phyloP scores from a whole-genome alignment of 352 stramenopile genomes.

The Globisporangium middletonii region DNA sequence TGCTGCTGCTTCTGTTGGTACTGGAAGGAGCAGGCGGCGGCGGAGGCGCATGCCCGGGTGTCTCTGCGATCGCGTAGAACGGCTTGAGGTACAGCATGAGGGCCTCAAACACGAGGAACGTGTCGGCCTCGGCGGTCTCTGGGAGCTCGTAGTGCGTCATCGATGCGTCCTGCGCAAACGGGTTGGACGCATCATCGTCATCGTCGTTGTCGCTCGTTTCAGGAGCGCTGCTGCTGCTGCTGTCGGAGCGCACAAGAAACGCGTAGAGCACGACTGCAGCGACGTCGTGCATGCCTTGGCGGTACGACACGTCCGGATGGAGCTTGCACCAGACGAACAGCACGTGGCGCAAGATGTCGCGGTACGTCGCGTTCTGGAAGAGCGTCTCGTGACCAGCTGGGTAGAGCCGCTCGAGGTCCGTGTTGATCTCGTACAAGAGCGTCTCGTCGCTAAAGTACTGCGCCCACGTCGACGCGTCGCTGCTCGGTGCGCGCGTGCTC shows the following conservation, averaged over 20 bases:
- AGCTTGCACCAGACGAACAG: slow-evolving; percentile 83
- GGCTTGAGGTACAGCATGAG: slow-evolving; percentile 77
- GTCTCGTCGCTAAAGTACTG: slow-evolving; percentile 70
- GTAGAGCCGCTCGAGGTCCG: slow-evolving; percentile 69
- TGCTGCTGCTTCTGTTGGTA: neutral
- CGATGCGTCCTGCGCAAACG: neutral
- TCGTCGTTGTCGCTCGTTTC: too few relatives aligned
- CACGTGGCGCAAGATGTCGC: slow-evolving; percentile 62
- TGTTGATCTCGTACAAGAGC: slow-evolving; percentile 78
- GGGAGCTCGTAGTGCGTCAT: slow-evolving; percentile 18
- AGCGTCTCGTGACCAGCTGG: slow-evolving; percentile 65
- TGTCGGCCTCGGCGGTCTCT: slow-evolving; percentile 47
- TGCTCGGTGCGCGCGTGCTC: neutral
- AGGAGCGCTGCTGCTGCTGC: neutral
- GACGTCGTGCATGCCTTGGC: slow-evolving; percentile 84
- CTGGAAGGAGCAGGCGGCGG: neutral
- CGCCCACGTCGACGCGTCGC: slow-evolving; percentile 23
- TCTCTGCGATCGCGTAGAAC: slow-evolving; percentile 70
- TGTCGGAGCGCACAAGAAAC: slow-evolving; percentile 23
- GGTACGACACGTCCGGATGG: slow-evolving; percentile 76
- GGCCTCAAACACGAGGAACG: slow-evolving; percentile 67
- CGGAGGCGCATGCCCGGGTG: neutral
- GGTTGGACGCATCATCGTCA: neutral
- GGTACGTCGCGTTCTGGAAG: slow-evolving; percentile 65
- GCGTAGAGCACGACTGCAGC: slow-evolving; percentile 73